Evolutionary conservation across 176 grass and related monocot species (phyloP), one percentile per base, ranked within the genome.

Genomic region (Phragmites australis): DNA sequence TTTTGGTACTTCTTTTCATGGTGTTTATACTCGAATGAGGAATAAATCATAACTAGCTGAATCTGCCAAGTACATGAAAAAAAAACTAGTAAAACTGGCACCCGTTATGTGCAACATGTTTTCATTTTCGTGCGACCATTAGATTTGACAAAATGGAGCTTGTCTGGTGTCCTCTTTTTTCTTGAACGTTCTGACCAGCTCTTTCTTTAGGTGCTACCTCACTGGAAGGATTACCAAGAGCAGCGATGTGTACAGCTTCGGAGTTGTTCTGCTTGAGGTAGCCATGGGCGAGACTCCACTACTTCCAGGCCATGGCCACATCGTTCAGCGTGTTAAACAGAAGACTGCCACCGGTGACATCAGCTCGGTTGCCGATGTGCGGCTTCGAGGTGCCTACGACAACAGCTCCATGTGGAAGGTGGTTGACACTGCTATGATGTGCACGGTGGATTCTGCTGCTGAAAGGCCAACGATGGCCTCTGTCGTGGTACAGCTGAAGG

Each of bases 201-300:
- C 1, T 45, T 43, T 68, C 21, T 68, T 68, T 19, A 83, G 80
- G 37, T 73, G 45, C 42, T 62, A n/a, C 4, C 6, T 2, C 5
- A 78, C 62, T 9, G 65, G 63, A 15, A 70, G 26, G 8, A 27
- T 88, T 3, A 72, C 58, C 0, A 37, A 37, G 30, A 79, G 59
- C 8, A 79, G 86, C 2, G 86, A 88, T 69, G 72, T 88, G 34
- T 88, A 39, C 79, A 79, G 86, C 65, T 88, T 88, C 43, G 86
- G 86, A 25, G 73, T 80, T 5, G 60, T 80, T 64, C 48, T 76
- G 4, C 18, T 79, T 0, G 75, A 79, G 75, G 41, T 65, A 25
- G 61, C 10, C 21, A 79, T 55, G 1, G 75, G 75, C 2, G 56
- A 79, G 56, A 9, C 37, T 4, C 56, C 56, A 10, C 65, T 65